A percentile compares a stretch with the other conserved stretches of the same genome.
Evolutionary conservation across 1,284 basidiomycete genomes (phyloP).

Genomic region (Apiotrichum brassicae): DNA sequence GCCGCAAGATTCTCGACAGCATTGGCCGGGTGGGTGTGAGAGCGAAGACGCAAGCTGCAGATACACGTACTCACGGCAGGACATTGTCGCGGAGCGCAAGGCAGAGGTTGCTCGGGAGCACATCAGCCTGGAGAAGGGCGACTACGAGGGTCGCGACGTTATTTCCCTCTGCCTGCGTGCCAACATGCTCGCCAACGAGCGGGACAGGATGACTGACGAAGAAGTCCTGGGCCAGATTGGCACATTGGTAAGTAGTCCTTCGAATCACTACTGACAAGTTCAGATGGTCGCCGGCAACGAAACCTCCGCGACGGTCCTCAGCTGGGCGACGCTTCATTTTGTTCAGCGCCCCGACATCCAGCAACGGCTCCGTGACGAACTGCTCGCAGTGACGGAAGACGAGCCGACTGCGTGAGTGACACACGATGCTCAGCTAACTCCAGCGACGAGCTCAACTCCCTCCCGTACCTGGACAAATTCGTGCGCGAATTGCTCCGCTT

Average conservation of each 20-base stretch:
- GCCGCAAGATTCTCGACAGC: background rate
- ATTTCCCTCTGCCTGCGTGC: constrained; percentile 52
- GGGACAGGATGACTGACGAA: constrained; percentile 57
- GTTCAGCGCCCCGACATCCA: constrained; percentile 55
- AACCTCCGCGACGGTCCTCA: constrained; percentile 63
- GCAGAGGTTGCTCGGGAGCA: constrained; percentile 22
- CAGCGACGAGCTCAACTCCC: constrained; percentile 47
- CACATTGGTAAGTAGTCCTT: constrained; percentile 54
- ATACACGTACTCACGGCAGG: constrained; percentile 21
- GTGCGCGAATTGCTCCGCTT: constrained; percentile 63
- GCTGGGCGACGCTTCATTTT: constrained; percentile 67
- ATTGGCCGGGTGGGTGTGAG: constrained; percentile 1
- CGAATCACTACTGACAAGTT: background rate
- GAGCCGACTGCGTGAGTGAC: constrained; percentile 20
- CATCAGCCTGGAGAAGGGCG: constrained; percentile 38
- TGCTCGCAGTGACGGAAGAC: constrained; percentile 48
- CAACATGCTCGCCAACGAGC: constrained; percentile 53
- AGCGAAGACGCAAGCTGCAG: background rate
- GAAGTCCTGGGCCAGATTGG: constrained; percentile 71
- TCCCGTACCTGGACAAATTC: constrained; percentile 58
- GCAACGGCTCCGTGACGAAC: constrained; percentile 54
- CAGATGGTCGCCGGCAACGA: constrained; percentile 59
- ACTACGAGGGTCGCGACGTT: constrained; percentile 49
- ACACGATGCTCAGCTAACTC: constrained; percentile 16
- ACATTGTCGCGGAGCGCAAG: constrained; percentile 23